Percentiles rank a stretch among this genome's conserved stretches.
These are phyloP conservation scores for Aschersonia sp. DNA, from an alignment of 2,329 filamentous ascomycete species.

Conservation along the genomic window DNA sequence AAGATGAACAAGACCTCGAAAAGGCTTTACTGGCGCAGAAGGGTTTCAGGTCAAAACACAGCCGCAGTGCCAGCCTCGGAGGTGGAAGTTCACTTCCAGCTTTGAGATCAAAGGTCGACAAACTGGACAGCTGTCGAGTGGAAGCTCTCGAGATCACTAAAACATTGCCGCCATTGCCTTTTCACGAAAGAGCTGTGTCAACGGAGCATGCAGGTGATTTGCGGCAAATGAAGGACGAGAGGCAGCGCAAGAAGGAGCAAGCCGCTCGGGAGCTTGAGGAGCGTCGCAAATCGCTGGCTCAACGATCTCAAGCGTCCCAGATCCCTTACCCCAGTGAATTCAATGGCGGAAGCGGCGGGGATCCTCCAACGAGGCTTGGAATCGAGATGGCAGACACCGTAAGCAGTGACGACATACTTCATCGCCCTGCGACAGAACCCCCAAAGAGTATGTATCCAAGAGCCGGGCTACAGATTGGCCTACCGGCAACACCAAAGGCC, in stretches of 20 bases:
- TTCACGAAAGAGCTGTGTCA: conserved; percentile 21
- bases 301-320: conserved; percentile 62
- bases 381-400: conserved; percentile 30
- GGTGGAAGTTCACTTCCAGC: no score
- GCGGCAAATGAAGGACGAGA: conserved; percentile 41
- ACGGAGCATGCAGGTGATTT: conserved; percentile 38
- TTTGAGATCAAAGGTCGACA: conserved; percentile 17
- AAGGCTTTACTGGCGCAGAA: conserved; percentile 39
- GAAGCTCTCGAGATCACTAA: conserved; percentile 16
- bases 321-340: conserved; percentile 61
- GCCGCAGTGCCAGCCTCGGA: conserved; percentile 33
- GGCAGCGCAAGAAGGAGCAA: conserved; percentile 53
- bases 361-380: conserved; percentile 11
- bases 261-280: conserved; percentile 81
- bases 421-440: conserved; percentile 52
- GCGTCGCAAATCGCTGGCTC: conserved; percentile 67
- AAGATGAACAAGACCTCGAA: conserved; percentile 50
- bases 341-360: conserved; percentile 6
- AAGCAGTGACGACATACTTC: conserved; percentile 28
- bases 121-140: conserved; percentile 23
- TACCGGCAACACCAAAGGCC: conserved; percentile 83
- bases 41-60: conserved; percentile 39
- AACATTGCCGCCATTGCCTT: conserved; percentile 14
- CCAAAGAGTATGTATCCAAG: conserved; percentile 34
- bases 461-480: conserved; percentile 46